A percentile compares a stretch with the other conserved stretches of the same genome.
These are phyloP conservation scores for Ustilago shanxiensis DNA, from an alignment of 1,284 basidiomycete genomes.

Conservation along the genomic window DNA sequence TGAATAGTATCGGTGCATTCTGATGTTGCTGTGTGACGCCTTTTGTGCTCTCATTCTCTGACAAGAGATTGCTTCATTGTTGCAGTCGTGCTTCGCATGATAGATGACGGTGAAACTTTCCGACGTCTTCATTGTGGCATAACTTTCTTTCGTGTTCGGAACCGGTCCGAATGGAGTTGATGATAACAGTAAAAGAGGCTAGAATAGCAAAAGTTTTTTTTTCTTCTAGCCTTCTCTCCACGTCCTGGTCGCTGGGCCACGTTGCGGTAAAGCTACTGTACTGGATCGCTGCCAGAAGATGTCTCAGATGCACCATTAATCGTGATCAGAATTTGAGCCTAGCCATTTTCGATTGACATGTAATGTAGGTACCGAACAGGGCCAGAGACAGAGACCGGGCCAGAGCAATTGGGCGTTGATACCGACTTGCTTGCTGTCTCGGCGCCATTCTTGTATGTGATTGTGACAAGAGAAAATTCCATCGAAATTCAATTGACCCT, in stretches of 20 bases:
- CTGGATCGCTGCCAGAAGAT: not conserved
- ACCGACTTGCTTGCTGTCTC: slow-evolving; percentile 1
- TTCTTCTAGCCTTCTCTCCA: not conserved
- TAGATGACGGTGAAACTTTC: slow-evolving; percentile 4
- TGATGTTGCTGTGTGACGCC: not conserved
- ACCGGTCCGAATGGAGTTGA: not conserved
- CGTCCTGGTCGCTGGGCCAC: not conserved
- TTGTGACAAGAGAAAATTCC: not conserved
- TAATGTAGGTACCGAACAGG: not conserved
- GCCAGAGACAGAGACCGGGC: not conserved
- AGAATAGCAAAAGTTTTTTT: not conserved
- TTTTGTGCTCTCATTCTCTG: not conserved
- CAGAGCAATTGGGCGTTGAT: slow-evolving; percentile 1
- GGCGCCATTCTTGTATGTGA: not conserved
- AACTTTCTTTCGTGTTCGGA: not conserved
- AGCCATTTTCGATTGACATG: not conserved
- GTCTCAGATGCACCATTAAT: not conserved
- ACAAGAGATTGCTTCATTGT: too few relatives aligned
- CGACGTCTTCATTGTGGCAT: not conserved
- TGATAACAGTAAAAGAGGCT: not conserved
- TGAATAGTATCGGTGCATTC: not conserved
- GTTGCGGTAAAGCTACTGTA: not conserved
- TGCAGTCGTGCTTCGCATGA: not conserved
- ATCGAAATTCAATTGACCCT: not conserved
- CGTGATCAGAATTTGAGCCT: not conserved